phyloP scores from a whole-genome alignment of 108 stramenopile genomes.

The Cyclotella choctawhatcheeana region DNA sequence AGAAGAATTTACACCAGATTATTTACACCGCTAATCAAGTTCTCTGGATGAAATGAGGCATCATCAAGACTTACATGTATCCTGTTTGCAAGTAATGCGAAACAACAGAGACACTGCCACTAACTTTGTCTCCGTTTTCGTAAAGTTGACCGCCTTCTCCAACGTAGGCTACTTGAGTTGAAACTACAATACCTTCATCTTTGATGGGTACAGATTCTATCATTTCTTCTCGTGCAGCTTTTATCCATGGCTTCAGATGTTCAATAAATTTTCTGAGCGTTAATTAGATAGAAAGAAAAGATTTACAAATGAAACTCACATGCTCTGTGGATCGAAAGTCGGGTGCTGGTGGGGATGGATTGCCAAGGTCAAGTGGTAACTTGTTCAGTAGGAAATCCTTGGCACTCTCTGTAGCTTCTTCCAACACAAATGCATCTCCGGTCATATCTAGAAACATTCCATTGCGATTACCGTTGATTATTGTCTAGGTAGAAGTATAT shows the following conservation, averaged over 20 bases:
- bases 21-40: conserved; percentile 40
- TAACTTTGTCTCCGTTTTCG: conserved; percentile 66
- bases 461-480: conserved; percentile 63
- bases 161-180: conserved; percentile 87
- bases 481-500: conserved; percentile 20
- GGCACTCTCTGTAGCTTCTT: conserved; percentile 43
- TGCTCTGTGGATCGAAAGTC: conserved; percentile 63
- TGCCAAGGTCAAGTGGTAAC: conserved; percentile 45
- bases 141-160: conserved; percentile 86
- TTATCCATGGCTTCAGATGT: conserved; percentile 80
- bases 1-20: conserved; percentile 45
- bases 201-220: conserved; percentile 30
- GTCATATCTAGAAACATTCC: conserved; percentile 88
- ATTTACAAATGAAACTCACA: no score
- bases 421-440: conserved; percentile 72
- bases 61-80: conserved; percentile 63
- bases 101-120: conserved; percentile 70
- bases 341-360: conserved; percentile 49
- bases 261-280: no score
- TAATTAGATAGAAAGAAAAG: no score
- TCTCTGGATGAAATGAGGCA: conserved; percentile 54
- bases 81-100: conserved; percentile 73
- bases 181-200: conserved; percentile 79
- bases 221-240: conserved; percentile 59
- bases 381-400: conserved; percentile 58